A percentile compares a stretch with the other conserved stretches of the same genome.
Conservation (phyloP, 2,329 filamentous ascomycete species). For the Eutypella sp. region DNA sequence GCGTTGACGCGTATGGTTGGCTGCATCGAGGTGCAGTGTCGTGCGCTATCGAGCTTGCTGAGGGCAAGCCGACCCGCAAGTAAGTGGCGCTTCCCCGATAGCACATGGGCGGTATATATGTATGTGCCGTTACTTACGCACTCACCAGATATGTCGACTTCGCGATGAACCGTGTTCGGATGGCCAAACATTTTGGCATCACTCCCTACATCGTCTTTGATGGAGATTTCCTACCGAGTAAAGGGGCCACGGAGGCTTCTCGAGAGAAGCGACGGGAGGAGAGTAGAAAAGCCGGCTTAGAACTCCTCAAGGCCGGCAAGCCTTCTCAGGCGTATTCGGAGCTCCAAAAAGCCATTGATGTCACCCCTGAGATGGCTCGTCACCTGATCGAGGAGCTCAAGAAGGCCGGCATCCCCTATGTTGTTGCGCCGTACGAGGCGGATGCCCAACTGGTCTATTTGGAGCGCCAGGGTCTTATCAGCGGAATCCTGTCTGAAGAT, state of each 20-base stretch:
- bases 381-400: conserved; percentile 90
- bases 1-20: conserved; percentile 98
- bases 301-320: conserved; percentile 78
- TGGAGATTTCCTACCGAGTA: conserved; percentile 91
- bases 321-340: conserved; percentile 74
- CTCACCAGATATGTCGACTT: conserved; percentile 77
- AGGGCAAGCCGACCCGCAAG: conserved; percentile 84
- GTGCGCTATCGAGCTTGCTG: conserved; percentile 85
- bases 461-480: conserved; percentile 76
- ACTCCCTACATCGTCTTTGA: conserved; percentile 96
- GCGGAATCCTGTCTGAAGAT: conserved; percentile 91
- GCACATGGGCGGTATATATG: too few species aligned
- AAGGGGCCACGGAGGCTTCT: conserved; percentile 77
- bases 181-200: conserved; percentile 90
- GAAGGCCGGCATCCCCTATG: conserved; percentile 70
- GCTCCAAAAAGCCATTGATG: conserved; percentile 90
- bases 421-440: conserved; percentile 95
- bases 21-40: conserved; percentile 87
- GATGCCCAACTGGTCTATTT: conserved; percentile 96
- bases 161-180: conserved; percentile 82
- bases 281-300: conserved; percentile 68
- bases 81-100: conserved; percentile 38
- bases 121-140: conserved; percentile 9
- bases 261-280: conserved; percentile 72
- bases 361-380: conserved; percentile 93